Evolutionary conservation across 345 rosid genomes (phyloP).

Genomic region (Gossypium mustelinum): DNA sequence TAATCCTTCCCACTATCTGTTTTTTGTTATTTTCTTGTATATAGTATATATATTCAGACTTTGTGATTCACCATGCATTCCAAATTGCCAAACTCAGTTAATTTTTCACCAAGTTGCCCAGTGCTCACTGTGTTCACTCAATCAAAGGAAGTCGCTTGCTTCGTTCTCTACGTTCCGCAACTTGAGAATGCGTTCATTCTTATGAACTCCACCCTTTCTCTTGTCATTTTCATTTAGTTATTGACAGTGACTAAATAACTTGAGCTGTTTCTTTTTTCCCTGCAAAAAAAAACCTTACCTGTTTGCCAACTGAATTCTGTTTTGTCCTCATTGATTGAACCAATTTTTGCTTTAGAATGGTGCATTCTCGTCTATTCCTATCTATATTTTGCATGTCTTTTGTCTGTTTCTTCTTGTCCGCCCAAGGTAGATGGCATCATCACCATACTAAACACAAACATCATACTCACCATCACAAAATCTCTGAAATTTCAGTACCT

Average conservation of each 20-base stretch:
- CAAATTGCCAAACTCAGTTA: slow-evolving; percentile 24
- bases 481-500: slow-evolving; percentile 40
- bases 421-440: slow-evolving; percentile 49
- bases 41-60: slow-evolving; percentile 26
- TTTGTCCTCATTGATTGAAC: slow-evolving; percentile 9
- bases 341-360: slow-evolving; percentile 30
- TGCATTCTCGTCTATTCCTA: slow-evolving; percentile 17
- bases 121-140: slow-evolving; percentile 17
- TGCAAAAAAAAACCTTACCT: neutral
- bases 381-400: slow-evolving; percentile 27
- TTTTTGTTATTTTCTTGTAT: neutral
- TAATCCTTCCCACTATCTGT: slow-evolving; percentile 26
- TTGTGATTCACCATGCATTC: slow-evolving; percentile 29
- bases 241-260: slow-evolving; percentile 23
- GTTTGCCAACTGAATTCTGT: slow-evolving; percentile 6
- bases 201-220: neutral
- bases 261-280: neutral
- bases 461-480: slow-evolving; percentile 35
- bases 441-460: slow-evolving; percentile 44
- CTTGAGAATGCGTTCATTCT: too few relatives aligned
- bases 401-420: slow-evolving; percentile 29
- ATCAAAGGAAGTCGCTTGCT: slow-evolving; percentile 8
- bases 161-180: slow-evolving; percentile 17
- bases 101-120: slow-evolving; percentile 25
- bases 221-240: slow-evolving; percentile 14